These are phyloP conservation scores for Taxillus chinensis DNA, from an alignment of 164 flowering plant species.

Conservation along the genomic window DNA sequence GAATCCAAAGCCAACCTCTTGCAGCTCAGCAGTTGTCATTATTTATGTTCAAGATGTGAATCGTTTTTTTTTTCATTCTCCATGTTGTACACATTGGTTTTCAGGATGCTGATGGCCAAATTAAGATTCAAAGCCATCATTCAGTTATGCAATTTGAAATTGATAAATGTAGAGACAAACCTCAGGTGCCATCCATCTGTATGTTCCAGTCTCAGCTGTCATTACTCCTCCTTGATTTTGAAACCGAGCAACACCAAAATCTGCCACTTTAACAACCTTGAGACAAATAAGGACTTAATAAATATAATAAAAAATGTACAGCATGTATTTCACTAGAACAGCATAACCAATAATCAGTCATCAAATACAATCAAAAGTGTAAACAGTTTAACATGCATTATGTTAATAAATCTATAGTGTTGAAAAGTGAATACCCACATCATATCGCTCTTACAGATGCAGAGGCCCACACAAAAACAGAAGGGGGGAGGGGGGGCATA, in stretches of 20 bases:
- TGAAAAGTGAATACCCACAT: no score
- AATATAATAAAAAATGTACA: not conserved
- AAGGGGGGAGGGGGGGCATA: no score
- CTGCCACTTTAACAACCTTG: conserved; percentile 93
- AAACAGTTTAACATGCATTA: not conserved
- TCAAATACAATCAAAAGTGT: not conserved
- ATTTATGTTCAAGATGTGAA: no score
- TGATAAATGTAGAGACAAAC: conserved; percentile 21
- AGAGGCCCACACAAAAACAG: no score
- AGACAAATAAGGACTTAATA: conserved; percentile 6
- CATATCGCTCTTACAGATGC: no score
- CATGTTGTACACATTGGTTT: no score
- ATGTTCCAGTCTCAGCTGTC: conserved; percentile 99
- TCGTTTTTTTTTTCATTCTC: no score
- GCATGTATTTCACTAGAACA: not conserved
- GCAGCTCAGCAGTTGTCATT: no score
- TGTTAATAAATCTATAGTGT: no score
- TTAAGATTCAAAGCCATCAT: no score
- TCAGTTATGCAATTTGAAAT: not conserved
- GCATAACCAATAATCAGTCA: not conserved
- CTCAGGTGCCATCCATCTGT: conserved; percentile 99
- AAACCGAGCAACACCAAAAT: conserved; percentile 97
- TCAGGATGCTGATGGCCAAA: no score
- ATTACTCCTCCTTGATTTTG: conserved; percentile 73
- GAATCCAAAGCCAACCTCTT: no score